A percentile compares a stretch with the other conserved stretches of the same genome.
phyloP scores from a whole-genome alignment of 2,329 filamentous ascomycete species.

The Verticillium dahliae region DNA sequence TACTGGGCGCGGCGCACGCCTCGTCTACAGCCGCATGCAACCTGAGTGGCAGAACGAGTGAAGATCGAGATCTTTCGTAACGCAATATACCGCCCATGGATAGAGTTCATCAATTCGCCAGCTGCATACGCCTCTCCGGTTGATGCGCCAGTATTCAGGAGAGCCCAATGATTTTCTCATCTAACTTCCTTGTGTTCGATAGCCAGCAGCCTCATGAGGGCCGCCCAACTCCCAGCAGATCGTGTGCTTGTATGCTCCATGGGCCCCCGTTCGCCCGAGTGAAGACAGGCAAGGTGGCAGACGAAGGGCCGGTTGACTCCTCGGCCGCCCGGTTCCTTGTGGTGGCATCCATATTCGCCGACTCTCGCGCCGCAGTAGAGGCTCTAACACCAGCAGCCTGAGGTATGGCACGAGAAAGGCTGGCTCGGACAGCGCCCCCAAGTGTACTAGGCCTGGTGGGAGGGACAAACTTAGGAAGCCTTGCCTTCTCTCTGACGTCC shows the following conservation, averaged over 20 bases:
- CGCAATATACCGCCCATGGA: too few species aligned
- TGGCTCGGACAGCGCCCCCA: neutral
- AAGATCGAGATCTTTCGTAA: too few species aligned
- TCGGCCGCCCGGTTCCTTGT: neutral
- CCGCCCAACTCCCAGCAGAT: constrained; percentile 45
- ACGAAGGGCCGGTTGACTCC: neutral
- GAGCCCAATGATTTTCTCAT: too few species aligned
- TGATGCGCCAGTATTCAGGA: too few species aligned
- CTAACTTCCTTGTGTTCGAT: too few species aligned
- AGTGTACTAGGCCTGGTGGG: neutral
- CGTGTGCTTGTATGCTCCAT: constrained; percentile 64
- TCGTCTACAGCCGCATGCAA: too few species aligned
- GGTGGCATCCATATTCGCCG: neutral
- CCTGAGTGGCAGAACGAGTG: too few species aligned
- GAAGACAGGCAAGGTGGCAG: constrained; percentile 33
- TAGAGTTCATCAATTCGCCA: too few species aligned
- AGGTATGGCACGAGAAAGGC: neutral
- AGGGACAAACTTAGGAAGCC: neutral
- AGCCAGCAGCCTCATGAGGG: neutral
- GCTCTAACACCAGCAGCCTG: neutral
- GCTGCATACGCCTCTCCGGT: too few species aligned
- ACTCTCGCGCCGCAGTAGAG: neutral
- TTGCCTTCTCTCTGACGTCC: neutral
- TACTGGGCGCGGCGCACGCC: too few species aligned
- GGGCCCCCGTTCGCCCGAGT: constrained; percentile 50